phyloP scores from a whole-genome alignment of 164 flowering plant genomes.

The Sextonia rubra region DNA sequence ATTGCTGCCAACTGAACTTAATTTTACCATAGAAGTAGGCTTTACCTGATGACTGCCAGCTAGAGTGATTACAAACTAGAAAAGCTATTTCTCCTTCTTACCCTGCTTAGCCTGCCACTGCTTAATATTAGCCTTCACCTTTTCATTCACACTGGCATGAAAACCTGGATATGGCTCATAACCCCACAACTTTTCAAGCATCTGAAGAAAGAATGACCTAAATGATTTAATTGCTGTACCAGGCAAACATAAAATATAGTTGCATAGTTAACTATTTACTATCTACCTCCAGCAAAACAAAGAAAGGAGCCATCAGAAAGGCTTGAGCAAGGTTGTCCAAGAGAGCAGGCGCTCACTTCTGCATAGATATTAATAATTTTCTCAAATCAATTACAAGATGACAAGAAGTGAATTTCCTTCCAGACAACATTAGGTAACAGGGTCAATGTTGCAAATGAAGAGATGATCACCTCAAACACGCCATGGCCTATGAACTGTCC shows the following conservation, averaged over 20 bases:
- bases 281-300: slow-evolving; percentile 60
- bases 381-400: not conserved
- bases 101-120: slow-evolving; percentile 64
- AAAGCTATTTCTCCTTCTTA: slow-evolving; percentile 46
- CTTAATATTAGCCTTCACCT: slow-evolving; percentile 46
- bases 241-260: not conserved
- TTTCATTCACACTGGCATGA: slow-evolving; percentile 42
- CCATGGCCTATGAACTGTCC: slow-evolving; percentile 68
- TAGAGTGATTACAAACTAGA: slow-evolving; percentile 4
- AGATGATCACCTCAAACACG: slow-evolving; percentile 46
- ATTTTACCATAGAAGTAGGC: too few species aligned
- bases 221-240: not conserved
- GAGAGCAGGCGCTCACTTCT: slow-evolving; percentile 66
- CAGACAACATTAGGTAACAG: not conserved
- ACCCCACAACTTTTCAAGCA: slow-evolving; percentile 49
- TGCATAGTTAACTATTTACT: slow-evolving; percentile 4
- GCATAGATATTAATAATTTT: slow-evolving; percentile 9
- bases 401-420: not conserved
- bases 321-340: slow-evolving; percentile 63
- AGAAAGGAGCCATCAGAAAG: slow-evolving; percentile 65
- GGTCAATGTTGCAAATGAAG: not conserved
- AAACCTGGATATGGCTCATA: slow-evolving; percentile 94
- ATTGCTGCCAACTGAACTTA: too few species aligned
- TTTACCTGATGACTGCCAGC: not conserved
- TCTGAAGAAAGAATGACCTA: slow-evolving; percentile 32